Evolutionary conservation across 345 rosid species (phyloP), one percentile per base, ranked within the genome.

Genomic region (Euphorbia pulcherrima): DNA sequence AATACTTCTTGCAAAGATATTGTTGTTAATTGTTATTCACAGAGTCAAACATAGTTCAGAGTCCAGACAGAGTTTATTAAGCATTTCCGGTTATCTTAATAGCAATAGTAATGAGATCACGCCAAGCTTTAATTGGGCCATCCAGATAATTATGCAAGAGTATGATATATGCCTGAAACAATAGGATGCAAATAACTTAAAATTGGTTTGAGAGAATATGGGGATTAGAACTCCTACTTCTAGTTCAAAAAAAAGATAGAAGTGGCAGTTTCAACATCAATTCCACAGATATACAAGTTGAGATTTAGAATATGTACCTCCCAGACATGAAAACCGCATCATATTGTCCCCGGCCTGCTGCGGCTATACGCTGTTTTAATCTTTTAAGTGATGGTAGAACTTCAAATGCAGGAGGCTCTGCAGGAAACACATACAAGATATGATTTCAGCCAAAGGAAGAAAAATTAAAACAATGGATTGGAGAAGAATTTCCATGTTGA

Each of bases 281-380:
- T 48, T 29, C 4, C 39, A 50, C 23, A 8, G 35, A 56, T 18
- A 64, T 47, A 68, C 60, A 64, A 56, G 9, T 23, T 21, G 11
- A 26, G 30, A 21, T 52, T 24, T 14, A 62, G 20, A n/a, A 33
- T 11, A 35, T 50, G 40, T 85, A 94, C 99, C 99, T 94, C 68
- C 96, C 99, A 56, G 97, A 90, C 99, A 91, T 91, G 64, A 94
- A 85, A 59, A 94, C 90, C 16, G 99, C 99, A 83, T 82, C 80
- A 70, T 94, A 94, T 72, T 89, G 83, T 55, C 92, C 97, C 2
- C 89, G 92, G 16, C 96, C 82, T 68, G 97, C 95, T 41, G 95
- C 89, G 62, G 77, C 73, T 65, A 89, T 69, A 23, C 96, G 88
- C 69, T 92, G 87, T 79, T 89, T 94, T 64, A 94, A 75, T 71